A percentile compares a stretch with the other conserved stretches of the same genome.
These are phyloP conservation scores for Tetradesmus lagerheimii DNA, from an alignment of 139 green algal genomes.

Conservation along the genomic window DNA sequence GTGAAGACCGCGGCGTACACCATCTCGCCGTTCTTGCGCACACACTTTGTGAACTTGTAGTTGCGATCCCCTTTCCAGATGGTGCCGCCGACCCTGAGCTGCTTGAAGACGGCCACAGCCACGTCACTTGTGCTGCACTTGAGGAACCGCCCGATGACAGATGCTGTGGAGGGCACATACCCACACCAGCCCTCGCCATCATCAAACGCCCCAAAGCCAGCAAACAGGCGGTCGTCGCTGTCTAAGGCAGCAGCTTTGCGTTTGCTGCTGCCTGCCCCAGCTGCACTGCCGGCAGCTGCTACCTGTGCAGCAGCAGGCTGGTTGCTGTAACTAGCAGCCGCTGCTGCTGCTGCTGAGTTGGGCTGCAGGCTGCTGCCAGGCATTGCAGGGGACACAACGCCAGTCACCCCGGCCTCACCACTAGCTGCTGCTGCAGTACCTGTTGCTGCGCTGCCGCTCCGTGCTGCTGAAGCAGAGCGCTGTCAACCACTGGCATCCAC, in stretches of 20 bases:
- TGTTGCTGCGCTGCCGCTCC: not conserved
- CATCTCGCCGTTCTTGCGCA: slow-evolving; percentile 19
- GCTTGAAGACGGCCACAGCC: not conserved
- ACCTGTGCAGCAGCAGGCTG: not conserved
- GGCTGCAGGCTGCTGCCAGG: not conserved
- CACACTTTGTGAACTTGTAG: slow-evolving; percentile 31
- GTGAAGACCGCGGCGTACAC: slow-evolving; percentile 8
- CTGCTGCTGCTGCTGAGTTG: not conserved
- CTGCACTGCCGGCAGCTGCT: not conserved
- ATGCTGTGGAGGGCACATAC: not conserved
- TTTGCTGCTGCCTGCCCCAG: not conserved
- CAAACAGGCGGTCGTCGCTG: not conserved
- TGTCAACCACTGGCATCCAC: not conserved
- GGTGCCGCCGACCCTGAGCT: not conserved
- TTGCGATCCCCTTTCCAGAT: slow-evolving; percentile 1
- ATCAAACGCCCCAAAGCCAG: slow-evolving; percentile 6
- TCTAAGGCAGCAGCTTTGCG: not conserved
- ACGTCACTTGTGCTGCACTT: not conserved
- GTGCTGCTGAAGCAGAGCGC: not conserved
- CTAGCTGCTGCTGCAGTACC: not conserved
- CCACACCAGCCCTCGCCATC: not conserved
- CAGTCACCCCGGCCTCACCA: no score
- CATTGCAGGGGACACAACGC: not conserved
- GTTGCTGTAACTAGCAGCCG: slow-evolving; percentile 4
- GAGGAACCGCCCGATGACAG: not conserved